Conservation (phyloP, 2,329 filamentous ascomycete species). For the Fusarium praegraminearum region DNA sequence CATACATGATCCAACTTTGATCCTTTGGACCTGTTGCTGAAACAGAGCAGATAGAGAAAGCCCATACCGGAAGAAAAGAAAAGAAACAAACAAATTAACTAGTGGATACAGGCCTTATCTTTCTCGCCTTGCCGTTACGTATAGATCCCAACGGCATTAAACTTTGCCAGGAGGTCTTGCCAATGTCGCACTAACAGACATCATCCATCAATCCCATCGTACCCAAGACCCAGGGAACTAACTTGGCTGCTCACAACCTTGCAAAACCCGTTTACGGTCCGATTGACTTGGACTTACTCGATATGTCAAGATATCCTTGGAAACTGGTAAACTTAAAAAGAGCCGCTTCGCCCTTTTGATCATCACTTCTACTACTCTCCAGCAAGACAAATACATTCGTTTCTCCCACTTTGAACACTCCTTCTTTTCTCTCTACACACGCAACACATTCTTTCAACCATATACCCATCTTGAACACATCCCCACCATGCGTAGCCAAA, state of each 20-base stretch:
- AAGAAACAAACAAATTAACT: constrained; percentile 34
- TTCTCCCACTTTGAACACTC: constrained; percentile 18
- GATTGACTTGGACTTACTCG: neutral
- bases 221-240: neutral
- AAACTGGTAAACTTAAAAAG: constrained; percentile 34
- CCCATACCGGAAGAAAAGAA: neutral
- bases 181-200: constrained; percentile 6
- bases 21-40: constrained; percentile 18
- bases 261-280: neutral
- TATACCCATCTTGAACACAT: neutral
- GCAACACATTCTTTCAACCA: neutral
- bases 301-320: neutral
- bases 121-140: constrained; percentile 25
- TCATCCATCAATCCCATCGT: constrained; percentile 10
- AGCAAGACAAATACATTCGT: constrained; percentile 5
- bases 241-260: neutral
- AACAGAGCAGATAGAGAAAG: constrained; percentile 37
- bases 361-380: neutral
- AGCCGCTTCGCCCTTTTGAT: constrained; percentile 25
- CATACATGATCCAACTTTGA: neutral
- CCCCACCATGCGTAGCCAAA: constrained; percentile 40
- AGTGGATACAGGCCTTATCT: constrained; percentile 34
- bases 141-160: constrained; percentile 9
- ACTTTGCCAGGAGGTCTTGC: constrained; percentile 9
- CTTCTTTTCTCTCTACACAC: neutral